Evolutionary conservation across 352 stramenopile genomes (phyloP).

Genomic region (Phytophthora sansomeana): DNA sequence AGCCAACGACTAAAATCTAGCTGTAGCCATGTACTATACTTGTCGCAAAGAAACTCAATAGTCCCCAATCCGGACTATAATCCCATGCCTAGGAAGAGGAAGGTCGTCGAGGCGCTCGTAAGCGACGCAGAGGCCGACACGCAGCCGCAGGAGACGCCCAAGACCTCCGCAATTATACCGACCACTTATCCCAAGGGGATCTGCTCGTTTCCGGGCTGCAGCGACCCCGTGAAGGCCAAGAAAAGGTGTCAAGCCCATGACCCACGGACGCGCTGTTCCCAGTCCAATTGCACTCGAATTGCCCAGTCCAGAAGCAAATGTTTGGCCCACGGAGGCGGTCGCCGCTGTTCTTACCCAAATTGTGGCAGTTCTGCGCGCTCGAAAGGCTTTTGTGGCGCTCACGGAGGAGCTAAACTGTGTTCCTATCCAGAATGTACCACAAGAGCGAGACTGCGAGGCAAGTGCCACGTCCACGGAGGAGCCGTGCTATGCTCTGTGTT

Average conservation of each 20-base stretch:
- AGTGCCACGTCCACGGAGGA: background rate
- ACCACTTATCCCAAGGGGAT: background rate
- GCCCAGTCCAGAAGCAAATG: slow-evolving; percentile 1
- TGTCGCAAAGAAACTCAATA: no score
- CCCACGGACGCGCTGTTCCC: background rate
- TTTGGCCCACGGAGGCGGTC: background rate
- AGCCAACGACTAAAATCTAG: no score
- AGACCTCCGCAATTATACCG: no score
- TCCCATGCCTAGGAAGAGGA: no score
- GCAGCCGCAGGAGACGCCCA: no score
- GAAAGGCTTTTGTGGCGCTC: background rate
- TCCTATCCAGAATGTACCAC: background rate
- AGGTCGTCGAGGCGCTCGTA: no score
- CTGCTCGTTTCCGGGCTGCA: background rate
- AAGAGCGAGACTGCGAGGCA: background rate
- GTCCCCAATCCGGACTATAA: no score
- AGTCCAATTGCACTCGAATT: background rate
- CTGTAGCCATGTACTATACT: no score
- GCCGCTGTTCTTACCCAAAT: background rate
- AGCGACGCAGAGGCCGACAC: no score
- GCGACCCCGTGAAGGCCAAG: background rate
- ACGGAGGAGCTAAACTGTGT: background rate
- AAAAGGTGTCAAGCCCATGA: background rate
- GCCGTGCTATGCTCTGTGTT: background rate
- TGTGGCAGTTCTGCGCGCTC: background rate